Conservation (phyloP, 169 alveolate species). For the Cryptosporidium viatorum region DNA sequence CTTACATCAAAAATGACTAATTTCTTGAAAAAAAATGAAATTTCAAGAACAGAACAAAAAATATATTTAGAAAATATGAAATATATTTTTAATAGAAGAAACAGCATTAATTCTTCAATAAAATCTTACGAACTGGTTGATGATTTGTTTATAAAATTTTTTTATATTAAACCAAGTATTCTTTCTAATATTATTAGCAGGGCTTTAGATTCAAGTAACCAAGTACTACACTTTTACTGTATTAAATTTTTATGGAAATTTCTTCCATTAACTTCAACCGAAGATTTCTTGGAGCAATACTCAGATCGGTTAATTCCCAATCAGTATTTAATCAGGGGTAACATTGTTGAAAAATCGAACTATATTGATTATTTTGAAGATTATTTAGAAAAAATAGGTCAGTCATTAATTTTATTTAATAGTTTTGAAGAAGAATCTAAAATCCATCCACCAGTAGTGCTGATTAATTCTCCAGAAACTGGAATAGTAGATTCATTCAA, state of each 20-base stretch:
- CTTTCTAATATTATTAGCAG: constrained; percentile 26
- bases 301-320: background rate
- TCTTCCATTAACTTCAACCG: constrained; percentile 6
- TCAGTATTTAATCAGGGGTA: background rate
- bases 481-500: background rate
- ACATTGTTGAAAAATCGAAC: background rate
- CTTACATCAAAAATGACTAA: constrained; percentile 2
- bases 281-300: constrained; percentile 9
- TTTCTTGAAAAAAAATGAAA: background rate
- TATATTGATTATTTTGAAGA: background rate
- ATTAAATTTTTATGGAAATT: constrained; percentile 44
- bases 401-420: constrained; percentile 12
- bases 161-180: constrained; percentile 19
- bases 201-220: constrained; percentile 13
- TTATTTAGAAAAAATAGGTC: constrained; percentile 31
- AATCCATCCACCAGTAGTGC: background rate
- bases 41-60: constrained; percentile 18
- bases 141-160: constrained; percentile 14
- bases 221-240: constrained; percentile 1
- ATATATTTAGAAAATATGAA: constrained; percentile 36
- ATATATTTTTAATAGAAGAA: constrained; percentile 22
- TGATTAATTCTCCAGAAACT: constrained; percentile 18
- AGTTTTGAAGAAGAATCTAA: background rate
- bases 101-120: background rate
- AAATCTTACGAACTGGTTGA: background rate